These are phyloP conservation scores for Echium plantagineum DNA, from an alignment of 257 asterid genomes.

Conservation along the genomic window DNA sequence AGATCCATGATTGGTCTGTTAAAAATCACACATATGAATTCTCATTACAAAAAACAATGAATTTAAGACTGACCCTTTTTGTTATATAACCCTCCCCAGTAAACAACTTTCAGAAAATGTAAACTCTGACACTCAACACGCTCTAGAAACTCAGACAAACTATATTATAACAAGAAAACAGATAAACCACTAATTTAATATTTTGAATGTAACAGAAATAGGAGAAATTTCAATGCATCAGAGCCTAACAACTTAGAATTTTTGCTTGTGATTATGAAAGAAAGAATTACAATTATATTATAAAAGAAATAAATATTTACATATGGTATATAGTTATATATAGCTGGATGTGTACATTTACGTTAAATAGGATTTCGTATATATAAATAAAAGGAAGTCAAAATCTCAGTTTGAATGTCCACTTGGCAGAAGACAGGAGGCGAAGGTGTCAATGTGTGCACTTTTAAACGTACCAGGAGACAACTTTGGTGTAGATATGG, in stretches of 20 bases:
- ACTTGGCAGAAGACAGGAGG: not conserved
- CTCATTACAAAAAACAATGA: slow-evolving; percentile 21
- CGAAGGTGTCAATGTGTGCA: slow-evolving; percentile 2
- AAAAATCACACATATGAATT: slow-evolving; percentile 30
- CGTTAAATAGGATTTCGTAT: not conserved
- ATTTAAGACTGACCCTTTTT: slow-evolving; percentile 21
- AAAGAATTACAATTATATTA: too few species aligned
- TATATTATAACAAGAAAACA: not conserved
- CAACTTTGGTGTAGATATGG: not conserved
- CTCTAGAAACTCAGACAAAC: not conserved
- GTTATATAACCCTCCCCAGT: slow-evolving; percentile 12
- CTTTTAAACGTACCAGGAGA: not conserved
- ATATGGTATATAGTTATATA: too few species aligned
- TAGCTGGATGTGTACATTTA: too few species aligned
- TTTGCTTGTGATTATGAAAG: not conserved
- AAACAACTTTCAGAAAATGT: slow-evolving; percentile 10
- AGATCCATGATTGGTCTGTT: slow-evolving; percentile 55
- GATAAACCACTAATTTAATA: not conserved
- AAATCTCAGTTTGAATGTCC: not conserved
- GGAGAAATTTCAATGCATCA: not conserved
- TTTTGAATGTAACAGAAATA: not conserved
- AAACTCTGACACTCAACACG: not conserved
- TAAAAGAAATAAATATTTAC: too few species aligned
- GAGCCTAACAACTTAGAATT: not conserved
- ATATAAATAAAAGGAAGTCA: not conserved